A percentile compares a stretch with the other conserved stretches of the same genome.
Evolutionary conservation across 129 eudicot genomes (phyloP).

Genomic region (Cynara cardunculus): DNA sequence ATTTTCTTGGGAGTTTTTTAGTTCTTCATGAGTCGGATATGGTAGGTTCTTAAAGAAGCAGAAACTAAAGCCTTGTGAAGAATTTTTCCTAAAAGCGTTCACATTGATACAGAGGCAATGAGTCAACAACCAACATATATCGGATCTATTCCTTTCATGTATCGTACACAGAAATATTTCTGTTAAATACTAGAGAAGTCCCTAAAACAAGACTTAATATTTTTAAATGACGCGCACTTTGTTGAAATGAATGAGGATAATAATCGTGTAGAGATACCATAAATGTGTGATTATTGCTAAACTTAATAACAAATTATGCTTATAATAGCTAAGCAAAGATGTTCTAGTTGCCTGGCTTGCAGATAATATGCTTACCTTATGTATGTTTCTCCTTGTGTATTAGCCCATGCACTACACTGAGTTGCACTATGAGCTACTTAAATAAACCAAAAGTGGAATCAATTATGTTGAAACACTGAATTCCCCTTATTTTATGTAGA

Average conservation of each 20-base stretch:
- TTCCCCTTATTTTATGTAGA: not conserved
- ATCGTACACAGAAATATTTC: not conserved
- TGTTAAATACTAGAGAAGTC: constrained; percentile 13
- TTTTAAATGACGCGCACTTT: not conserved
- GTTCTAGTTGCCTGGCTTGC: not conserved
- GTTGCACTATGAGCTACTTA: not conserved
- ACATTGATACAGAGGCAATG: not conserved
- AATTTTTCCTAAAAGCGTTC: not conserved
- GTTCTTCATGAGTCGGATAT: not conserved
- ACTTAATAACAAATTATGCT: not conserved
- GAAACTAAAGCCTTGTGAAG: not conserved
- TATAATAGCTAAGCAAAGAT: not conserved
- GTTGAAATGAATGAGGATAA: constrained; percentile 1
- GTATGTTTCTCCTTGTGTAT: not conserved
- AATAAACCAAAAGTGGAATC: not conserved
- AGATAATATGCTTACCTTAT: not conserved
- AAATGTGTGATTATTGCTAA: not conserved
- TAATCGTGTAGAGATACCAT: constrained; percentile 3
- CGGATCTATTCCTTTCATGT: not conserved
- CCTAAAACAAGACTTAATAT: not conserved
- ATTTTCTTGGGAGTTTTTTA: not conserved
- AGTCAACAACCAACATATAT: not conserved
- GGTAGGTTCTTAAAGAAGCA: not conserved
- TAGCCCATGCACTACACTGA: not conserved
- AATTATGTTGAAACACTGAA: not conserved